These are phyloP conservation scores for Isatis lusitanica DNA, from an alignment of 441 rosid species.

Conservation along the genomic window DNA sequence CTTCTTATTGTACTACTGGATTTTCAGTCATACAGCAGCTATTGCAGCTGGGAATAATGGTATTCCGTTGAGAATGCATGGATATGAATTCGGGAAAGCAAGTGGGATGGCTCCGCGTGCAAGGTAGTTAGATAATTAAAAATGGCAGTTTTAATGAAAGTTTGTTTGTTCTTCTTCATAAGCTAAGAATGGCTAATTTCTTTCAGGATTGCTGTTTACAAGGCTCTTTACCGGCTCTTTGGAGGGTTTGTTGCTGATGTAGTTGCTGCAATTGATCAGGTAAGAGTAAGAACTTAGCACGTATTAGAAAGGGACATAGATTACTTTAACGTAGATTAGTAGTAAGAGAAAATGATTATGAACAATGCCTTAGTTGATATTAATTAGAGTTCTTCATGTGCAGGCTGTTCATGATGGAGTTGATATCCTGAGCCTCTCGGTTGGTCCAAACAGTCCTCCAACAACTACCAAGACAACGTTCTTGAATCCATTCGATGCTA, in stretches of 20 bases:
- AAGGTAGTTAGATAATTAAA: slow-evolving; percentile 48
- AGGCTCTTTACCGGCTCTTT: slow-evolving; percentile 91
- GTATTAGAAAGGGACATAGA: neutral
- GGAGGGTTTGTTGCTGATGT: slow-evolving; percentile 97
- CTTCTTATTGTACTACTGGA: neutral
- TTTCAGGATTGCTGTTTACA: slow-evolving; percentile 92
- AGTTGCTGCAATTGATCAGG: slow-evolving; percentile 99
- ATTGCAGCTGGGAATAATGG: slow-evolving; percentile 99
- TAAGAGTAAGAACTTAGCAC: slow-evolving; percentile 19
- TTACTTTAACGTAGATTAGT: neutral
- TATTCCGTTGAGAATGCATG: slow-evolving; percentile 80
- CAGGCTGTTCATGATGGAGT: slow-evolving; percentile 98
- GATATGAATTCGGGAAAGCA: slow-evolving; percentile 93
- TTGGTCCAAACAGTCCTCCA: slow-evolving; percentile 96
- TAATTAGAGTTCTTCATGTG: slow-evolving; percentile 20
- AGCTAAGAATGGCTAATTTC: slow-evolving; percentile 9
- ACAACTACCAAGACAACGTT: slow-evolving; percentile 81
- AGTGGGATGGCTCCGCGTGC: slow-evolving; percentile 99
- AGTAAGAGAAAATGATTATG: neutral
- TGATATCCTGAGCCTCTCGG: slow-evolving; percentile 91
- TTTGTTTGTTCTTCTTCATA: neutral
- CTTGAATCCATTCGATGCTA: slow-evolving; percentile 90
- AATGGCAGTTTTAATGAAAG: neutral
- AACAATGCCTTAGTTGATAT: neutral
- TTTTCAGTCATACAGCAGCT: slow-evolving; percentile 85